These are phyloP conservation scores for Furcasterigmium furcatum DNA, from an alignment of 2,329 filamentous ascomycete species.

Conservation along the genomic window DNA sequence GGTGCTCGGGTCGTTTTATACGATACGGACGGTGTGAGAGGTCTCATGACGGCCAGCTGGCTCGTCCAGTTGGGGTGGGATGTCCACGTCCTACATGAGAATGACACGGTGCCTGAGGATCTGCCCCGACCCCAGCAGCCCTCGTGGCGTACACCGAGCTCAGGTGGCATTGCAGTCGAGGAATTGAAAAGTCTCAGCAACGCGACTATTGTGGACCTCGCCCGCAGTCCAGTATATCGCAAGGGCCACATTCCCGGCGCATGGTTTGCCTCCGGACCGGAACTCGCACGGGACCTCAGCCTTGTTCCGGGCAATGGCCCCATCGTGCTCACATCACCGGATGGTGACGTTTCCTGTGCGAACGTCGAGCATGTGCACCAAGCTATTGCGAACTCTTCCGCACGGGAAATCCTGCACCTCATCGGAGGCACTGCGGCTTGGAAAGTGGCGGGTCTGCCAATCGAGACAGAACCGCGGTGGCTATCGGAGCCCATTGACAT, in stretches of 20 bases:
- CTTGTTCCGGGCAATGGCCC: conserved; percentile 10
- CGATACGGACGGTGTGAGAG: conserved; percentile 22
- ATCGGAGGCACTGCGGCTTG: conserved; percentile 21
- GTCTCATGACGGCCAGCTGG: conserved; percentile 24
- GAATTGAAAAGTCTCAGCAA: conserved; percentile 9
- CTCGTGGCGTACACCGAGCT: conserved; percentile 1
- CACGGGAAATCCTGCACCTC: conserved; percentile 15
- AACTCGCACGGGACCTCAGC: conserved; percentile 20
- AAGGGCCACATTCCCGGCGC: conserved; percentile 24
- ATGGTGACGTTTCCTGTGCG: conserved; percentile 9
- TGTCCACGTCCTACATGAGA: conserved; percentile 18
- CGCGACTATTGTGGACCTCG: conserved; percentile 20
- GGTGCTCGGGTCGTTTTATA: conserved; percentile 23
- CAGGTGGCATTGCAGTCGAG: conserved; percentile 5
- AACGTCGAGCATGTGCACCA: conserved; percentile 8
- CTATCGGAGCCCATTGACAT: conserved; percentile 25
- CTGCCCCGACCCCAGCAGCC: conserved; percentile 3
- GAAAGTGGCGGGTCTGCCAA: conserved; percentile 12
- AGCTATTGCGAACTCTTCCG: neutral
- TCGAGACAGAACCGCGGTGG: conserved; percentile 21
- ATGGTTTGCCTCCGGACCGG: conserved; percentile 24
- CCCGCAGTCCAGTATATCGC: conserved; percentile 21
- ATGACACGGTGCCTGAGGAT: conserved; percentile 7
- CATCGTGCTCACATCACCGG: conserved; percentile 19
- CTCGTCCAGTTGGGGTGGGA: conserved; percentile 26